Conservation (phyloP, 2,329 filamentous ascomycete species). For the Fusarium burgessii region DNA sequence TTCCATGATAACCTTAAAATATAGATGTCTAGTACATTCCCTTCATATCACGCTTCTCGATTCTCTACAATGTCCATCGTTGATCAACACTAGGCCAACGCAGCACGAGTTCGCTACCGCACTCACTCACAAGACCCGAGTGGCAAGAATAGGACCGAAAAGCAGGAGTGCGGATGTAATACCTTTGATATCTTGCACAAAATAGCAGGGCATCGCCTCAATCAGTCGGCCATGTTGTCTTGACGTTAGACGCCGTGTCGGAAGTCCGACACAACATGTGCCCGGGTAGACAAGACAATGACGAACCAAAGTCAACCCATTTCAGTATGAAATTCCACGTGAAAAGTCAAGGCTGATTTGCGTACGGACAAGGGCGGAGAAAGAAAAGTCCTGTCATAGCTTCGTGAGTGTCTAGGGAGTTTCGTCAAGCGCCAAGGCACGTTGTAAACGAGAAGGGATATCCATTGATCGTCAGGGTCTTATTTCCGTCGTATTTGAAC, state of each 20-base stretch:
- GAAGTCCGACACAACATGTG: background rate
- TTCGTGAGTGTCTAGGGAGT: background rate
- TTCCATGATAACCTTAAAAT: no score
- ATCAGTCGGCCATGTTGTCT: conserved; percentile 29
- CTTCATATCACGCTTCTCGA: no score
- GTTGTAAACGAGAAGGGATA: background rate
- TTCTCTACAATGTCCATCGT: no score
- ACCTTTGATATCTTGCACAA: conserved; percentile 7
- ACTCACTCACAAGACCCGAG: no score
- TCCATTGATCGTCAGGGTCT: background rate
- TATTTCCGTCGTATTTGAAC: conserved; percentile 20
- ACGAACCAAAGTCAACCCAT: background rate
- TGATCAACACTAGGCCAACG: no score
- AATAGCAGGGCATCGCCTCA: conserved; percentile 34
- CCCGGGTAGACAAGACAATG: background rate
- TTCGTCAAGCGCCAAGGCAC: background rate
- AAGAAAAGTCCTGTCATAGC: background rate
- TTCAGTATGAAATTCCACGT: background rate
- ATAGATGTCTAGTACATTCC: no score
- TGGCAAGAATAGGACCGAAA: no score
- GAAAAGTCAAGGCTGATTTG: background rate
- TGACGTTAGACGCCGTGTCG: background rate
- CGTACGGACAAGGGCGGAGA: background rate
- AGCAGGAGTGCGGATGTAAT: conserved; percentile 7
- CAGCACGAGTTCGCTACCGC: no score